Conservation (phyloP, 208 protist species). For the Chromosphaera perkinsii region DNA sequence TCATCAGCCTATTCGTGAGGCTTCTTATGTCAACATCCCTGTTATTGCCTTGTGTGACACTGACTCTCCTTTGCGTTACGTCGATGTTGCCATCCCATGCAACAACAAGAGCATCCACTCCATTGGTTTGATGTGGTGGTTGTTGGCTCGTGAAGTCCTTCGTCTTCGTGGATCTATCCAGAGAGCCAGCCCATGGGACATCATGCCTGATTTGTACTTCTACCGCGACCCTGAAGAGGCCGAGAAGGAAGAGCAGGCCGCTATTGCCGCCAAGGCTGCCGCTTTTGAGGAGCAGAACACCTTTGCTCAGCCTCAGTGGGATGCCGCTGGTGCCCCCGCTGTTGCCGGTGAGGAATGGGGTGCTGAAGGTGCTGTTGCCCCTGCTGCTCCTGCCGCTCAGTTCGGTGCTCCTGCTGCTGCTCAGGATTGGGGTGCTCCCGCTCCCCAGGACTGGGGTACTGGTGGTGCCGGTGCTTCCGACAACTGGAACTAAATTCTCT, state of each 20-base stretch:
- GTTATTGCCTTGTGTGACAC: slow-evolving; percentile 97
- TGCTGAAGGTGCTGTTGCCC: slow-evolving; percentile 3
- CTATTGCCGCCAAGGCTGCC: slow-evolving; percentile 3
- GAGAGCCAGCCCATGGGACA: slow-evolving; percentile 85
- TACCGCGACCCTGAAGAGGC: slow-evolving; percentile 89
- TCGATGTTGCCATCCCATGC: slow-evolving; percentile 97
- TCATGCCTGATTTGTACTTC: slow-evolving; percentile 99
- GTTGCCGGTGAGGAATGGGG: background rate
- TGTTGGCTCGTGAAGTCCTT: slow-evolving; percentile 94
- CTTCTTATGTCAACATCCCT: slow-evolving; percentile 97
- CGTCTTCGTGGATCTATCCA: slow-evolving; percentile 84
- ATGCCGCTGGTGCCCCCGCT: slow-evolving; percentile 1
- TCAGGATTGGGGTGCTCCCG: slow-evolving; percentile 8
- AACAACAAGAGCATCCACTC: slow-evolving; percentile 89
- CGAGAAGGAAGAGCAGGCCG: slow-evolving; percentile 66
- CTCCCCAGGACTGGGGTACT: background rate
- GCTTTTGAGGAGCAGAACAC: slow-evolving; percentile 3
- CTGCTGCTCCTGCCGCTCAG: background rate
- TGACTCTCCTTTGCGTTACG: slow-evolving; percentile 86
- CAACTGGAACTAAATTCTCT: no score
- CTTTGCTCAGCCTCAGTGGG: background rate
- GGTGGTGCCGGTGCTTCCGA: background rate
- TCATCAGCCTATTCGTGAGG: slow-evolving; percentile 89
- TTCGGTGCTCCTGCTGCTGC: background rate
- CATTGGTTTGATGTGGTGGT: slow-evolving; percentile 97